Percentiles rank a stretch among this genome's conserved stretches.
Conservation (phyloP, 208 protist species). For the Crithidia mellificae region DNA sequence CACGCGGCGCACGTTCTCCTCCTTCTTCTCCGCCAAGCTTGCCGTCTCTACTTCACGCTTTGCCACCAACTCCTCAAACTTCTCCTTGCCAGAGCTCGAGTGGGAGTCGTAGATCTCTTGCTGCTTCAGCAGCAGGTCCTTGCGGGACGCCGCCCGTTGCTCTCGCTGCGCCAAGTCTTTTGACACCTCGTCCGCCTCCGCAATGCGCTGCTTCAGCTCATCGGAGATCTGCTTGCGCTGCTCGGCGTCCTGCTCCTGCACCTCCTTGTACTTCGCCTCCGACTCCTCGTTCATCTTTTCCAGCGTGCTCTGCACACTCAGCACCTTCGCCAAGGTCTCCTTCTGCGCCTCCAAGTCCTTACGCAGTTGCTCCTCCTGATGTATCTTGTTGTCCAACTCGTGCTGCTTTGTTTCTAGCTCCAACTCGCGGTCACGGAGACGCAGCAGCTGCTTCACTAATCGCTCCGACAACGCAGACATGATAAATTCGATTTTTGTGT, state of each 20-base stretch:
- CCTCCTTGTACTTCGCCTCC: slow-evolving; percentile 48
- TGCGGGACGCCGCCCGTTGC: slow-evolving; percentile 37
- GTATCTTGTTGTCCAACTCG: slow-evolving; percentile 34
- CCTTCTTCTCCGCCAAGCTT: slow-evolving; percentile 43
- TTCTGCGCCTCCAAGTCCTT: slow-evolving; percentile 32
- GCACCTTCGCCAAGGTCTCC: slow-evolving; percentile 49
- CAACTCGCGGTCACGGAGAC: slow-evolving; percentile 44
- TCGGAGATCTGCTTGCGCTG: slow-evolving; percentile 44
- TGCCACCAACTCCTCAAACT: slow-evolving; percentile 55
- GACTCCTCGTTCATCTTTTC: slow-evolving; percentile 51
- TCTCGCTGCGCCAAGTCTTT: slow-evolving; percentile 45
- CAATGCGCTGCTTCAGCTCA: slow-evolving; percentile 42
- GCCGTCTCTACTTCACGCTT: slow-evolving; percentile 52
- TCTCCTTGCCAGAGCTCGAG: slow-evolving; percentile 38
- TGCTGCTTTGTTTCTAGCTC: slow-evolving; percentile 50
- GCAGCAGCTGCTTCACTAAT: slow-evolving; percentile 64
- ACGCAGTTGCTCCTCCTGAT: slow-evolving; percentile 35
- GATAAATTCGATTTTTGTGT: background rate
- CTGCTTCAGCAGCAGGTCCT: slow-evolving; percentile 49
- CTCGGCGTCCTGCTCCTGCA: slow-evolving; percentile 45
- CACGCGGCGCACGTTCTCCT: slow-evolving; percentile 30
- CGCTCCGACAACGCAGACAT: slow-evolving; percentile 57
- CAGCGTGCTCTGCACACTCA: slow-evolving; percentile 37
- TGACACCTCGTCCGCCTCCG: slow-evolving; percentile 47
- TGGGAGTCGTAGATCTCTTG: slow-evolving; percentile 67